These are phyloP conservation scores for Lophium mytilinum DNA, from an alignment of 495 filamentous ascomycete genomes.

Conservation along the genomic window DNA sequence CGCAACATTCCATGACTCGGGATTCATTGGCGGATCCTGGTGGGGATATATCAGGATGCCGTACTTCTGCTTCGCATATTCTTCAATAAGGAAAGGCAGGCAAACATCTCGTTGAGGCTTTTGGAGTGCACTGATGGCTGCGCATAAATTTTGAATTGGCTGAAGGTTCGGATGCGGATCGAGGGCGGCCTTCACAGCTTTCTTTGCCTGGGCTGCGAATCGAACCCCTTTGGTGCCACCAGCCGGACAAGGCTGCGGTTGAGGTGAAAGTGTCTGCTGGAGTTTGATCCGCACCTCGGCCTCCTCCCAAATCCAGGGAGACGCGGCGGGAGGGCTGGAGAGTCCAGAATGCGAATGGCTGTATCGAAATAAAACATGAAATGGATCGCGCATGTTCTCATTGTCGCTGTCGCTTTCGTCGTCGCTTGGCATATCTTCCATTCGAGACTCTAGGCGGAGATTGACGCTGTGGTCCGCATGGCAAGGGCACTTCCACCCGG, in stretches of 20 bases:
- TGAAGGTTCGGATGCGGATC: conserved; percentile 5
- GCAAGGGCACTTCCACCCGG: conserved; percentile 15
- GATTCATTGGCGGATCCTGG: neutral
- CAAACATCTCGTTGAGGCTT: conserved; percentile 13
- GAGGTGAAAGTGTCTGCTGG: neutral
- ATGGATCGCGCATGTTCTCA: conserved; percentile 10
- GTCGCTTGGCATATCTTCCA: conserved; percentile 10
- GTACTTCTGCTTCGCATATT: conserved; percentile 16
- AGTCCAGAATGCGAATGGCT: too few species aligned
- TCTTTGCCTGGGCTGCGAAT: conserved; percentile 9
- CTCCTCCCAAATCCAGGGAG: conserved; percentile 17
- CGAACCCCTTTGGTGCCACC: neutral
- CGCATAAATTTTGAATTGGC: conserved; percentile 13
- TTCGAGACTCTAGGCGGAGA: conserved; percentile 8
- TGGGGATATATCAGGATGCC: conserved; percentile 10
- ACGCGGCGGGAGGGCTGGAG: neutral
- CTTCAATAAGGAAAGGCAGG: conserved; percentile 5
- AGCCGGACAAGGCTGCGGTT: neutral
- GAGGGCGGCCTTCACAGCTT: conserved; percentile 15
- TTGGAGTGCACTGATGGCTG: conserved; percentile 10
- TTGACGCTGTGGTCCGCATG: conserved; percentile 17
- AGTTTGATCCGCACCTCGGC: conserved; percentile 9
- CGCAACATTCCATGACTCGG: conserved; percentile 6
- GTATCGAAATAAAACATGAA: conserved; percentile 13
- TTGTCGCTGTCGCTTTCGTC: neutral